These are phyloP conservation scores for Tetradesmus obliquus DNA, from an alignment of 139 green algal species.

Conservation along the genomic window DNA sequence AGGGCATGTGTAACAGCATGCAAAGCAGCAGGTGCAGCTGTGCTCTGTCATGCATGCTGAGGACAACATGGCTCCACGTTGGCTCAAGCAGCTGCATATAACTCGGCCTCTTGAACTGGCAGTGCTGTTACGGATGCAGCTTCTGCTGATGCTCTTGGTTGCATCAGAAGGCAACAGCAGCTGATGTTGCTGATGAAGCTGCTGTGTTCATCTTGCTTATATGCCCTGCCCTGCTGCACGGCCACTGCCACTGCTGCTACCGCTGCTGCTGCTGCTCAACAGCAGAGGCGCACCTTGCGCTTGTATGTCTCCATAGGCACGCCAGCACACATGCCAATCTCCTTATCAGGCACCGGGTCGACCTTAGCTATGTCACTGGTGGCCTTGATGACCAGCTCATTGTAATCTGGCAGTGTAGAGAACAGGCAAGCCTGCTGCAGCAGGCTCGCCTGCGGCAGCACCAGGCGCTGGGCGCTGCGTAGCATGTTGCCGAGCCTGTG, in stretches of 20 bases:
- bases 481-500: neutral
- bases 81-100: no score
- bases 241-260: neutral
- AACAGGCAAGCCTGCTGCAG: constrained; percentile 36
- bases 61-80: no score
- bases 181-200: no score
- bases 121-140: no score
- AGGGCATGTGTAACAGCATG: no score
- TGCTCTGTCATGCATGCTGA: no score
- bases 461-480: constrained; percentile 31
- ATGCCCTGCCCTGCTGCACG: neutral
- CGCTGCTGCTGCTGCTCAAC: neutral
- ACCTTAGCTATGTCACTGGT: constrained; percentile 31
- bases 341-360: constrained; percentile 28
- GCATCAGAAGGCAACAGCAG: neutral
- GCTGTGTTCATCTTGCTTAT: no score
- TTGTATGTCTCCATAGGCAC: constrained; percentile 71
- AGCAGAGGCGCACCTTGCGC: constrained; percentile 56
- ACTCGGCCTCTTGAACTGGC: no score
- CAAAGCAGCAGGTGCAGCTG: no score
- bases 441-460: constrained; percentile 1
- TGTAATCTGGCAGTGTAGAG: constrained; percentile 51
- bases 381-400: constrained; percentile 49
- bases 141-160: neutral
- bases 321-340: constrained; percentile 64